A percentile compares a stretch with the other conserved stretches of the same genome.
Evolutionary conservation across 257 asterid species (phyloP).

Genomic region (Vinca minor): DNA sequence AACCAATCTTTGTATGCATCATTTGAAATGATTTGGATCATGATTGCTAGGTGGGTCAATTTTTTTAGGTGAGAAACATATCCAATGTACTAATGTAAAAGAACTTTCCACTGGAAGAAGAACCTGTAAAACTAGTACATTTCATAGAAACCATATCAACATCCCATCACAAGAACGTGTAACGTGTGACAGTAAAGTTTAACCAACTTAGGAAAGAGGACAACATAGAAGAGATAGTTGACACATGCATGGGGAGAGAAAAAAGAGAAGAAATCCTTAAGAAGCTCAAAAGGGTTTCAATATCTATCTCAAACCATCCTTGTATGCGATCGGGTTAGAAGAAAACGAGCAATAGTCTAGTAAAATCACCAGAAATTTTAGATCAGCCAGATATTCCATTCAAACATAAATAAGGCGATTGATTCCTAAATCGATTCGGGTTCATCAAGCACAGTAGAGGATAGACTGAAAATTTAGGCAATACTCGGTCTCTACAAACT

Average conservation of each 20-base stretch:
- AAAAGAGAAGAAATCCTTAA: background rate
- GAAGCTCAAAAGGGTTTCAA: background rate
- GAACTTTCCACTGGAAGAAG: background rate
- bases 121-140: background rate
- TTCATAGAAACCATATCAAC: background rate
- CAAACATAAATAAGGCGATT: background rate
- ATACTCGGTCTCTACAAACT: constrained; percentile 4
- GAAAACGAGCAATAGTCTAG: background rate
- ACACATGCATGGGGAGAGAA: background rate
- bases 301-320: too few relatives aligned
- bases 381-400: background rate
- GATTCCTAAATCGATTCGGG: background rate
- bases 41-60: background rate
- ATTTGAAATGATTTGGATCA: background rate
- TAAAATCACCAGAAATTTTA: background rate
- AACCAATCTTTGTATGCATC: background rate
- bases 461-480: background rate
- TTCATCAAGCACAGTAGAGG: background rate
- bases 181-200: background rate
- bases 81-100: constrained; percentile 2
- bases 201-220: background rate
- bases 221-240: background rate
- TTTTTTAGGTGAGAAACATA: background rate
- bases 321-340: too few relatives aligned
- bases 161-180: background rate